Base-by-base conservation (phyloP, 441 rosid genomes). In the Erodium texanum region DNA sequence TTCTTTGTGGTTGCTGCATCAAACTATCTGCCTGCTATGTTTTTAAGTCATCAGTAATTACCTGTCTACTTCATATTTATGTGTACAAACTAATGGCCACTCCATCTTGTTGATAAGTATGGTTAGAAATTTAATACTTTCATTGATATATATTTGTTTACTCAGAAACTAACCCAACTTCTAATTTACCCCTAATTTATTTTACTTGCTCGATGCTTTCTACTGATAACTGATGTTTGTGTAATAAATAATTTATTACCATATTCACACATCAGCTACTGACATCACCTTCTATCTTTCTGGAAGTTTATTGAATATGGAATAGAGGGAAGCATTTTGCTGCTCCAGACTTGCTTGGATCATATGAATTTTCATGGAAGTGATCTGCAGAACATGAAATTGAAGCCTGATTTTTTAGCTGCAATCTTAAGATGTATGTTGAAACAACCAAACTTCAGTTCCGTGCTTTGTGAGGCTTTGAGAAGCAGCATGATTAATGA, bases 221-320 rank as follows among this genome's bases (percentile, higher is more conserved):
- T 24, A 24, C 24, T 24, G 18, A 61, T 61, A 24, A 24, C 16
- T 6, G 61, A 18, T 18, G 23, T 54, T 54, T 18, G 23, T 54
- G 23, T 7, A 9, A 19, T 9, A 1, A 41, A 56, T 22, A 56
- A 19, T 56, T 69, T 61, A 10, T 34, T 24, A 62, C 66, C 14
- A 16, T 56, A 7, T 65, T 16, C 50, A 10, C 72, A 66, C 22
- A 2, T 41, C 27, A 48, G 22, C 64, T 62, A 61, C 45, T 68
- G 36, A 23, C 66, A 24, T 7, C 56, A 27, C 56, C 59, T 73
- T 62, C 67, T 27, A 18, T 65, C 14, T 66, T 54, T 2, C 27
- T 80, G 59, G 66, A 84, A 94, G 99, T 80, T 89, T 72, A 75
- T 77, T 70, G 93, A 85, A 64, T 68, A 58, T 84, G 97, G 97